Conservation (phyloP, 2,329 filamentous ascomycete species). For the Colletotrichum musae region DNA sequence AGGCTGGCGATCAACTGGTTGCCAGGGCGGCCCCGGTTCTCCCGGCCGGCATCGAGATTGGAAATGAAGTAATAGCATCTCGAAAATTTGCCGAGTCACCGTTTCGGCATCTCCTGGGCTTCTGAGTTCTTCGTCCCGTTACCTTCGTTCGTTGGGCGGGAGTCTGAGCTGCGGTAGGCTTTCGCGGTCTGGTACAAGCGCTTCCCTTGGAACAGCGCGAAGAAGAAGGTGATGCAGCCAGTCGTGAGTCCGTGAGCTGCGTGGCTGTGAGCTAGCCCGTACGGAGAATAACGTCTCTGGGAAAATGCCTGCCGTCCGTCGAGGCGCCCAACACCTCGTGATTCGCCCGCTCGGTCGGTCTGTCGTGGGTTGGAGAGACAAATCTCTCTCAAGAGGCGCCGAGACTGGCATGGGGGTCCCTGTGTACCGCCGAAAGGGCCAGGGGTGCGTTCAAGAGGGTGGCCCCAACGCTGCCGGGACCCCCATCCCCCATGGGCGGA, state of each 20-base stretch:
- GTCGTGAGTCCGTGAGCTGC: constrained; percentile 23
- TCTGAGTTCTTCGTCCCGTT: constrained; percentile 8
- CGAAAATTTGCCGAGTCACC: constrained; percentile 17
- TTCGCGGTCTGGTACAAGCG: constrained; percentile 20
- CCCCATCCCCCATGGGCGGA: constrained; percentile 32
- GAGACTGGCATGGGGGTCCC: constrained; percentile 31
- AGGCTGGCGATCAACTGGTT: constrained; percentile 7
- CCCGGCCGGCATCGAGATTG: constrained; percentile 12
- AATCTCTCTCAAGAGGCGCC: constrained; percentile 31
- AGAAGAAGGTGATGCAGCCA: constrained; percentile 28
- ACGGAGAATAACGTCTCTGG: constrained; percentile 29
- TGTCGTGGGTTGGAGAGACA: constrained; percentile 14
- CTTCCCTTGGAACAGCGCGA: constrained; percentile 18
- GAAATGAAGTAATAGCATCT: constrained; percentile 8
- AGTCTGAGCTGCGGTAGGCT: constrained; percentile 24
- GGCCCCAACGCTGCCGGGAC: background rate
- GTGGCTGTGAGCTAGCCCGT: constrained; percentile 5
- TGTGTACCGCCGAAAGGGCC: background rate
- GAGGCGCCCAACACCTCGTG: background rate
- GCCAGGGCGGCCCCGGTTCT: constrained; percentile 13
- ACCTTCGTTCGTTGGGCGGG: background rate
- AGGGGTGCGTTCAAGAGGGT: constrained; percentile 1
- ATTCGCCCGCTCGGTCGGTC: constrained; percentile 1
- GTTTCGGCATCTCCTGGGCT: constrained; percentile 12
- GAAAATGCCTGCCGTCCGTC: constrained; percentile 16